phyloP scores from a whole-genome alignment of 257 asterid species.

The Leptodermis oblonga region DNA sequence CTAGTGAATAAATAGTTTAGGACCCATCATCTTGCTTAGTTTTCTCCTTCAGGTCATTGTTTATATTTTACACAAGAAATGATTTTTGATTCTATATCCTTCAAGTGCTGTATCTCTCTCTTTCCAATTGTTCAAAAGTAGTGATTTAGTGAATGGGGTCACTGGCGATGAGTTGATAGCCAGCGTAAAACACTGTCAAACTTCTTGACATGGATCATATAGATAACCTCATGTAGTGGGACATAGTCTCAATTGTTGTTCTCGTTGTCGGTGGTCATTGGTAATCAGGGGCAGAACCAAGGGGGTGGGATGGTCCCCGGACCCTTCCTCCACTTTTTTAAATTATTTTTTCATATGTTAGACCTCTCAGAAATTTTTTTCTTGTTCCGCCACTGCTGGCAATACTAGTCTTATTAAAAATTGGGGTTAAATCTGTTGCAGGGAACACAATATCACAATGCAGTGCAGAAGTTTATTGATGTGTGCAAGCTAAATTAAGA shows the following conservation, averaged over 20 bases:
- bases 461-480: constrained; percentile 78
- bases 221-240: no score
- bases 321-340: no score
- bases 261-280: no score
- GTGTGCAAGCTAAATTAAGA: constrained; percentile 78
- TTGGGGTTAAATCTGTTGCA: constrained; percentile 25
- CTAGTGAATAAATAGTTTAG: constrained; percentile 11
- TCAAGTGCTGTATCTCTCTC: neutral
- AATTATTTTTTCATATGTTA: no score
- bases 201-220: no score
- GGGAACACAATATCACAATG: constrained; percentile 95
- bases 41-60: neutral
- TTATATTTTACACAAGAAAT: neutral
- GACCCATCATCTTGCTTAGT: constrained; percentile 10
- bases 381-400: no score
- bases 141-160: constrained; percentile 3
- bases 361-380: no score
- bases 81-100: neutral
- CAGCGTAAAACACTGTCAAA: no score
- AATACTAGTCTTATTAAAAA: neutral
- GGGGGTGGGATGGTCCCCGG: no score
- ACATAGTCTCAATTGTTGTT: no score
- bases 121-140: neutral
- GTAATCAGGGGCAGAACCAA: no score
- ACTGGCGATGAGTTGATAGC: no score